Evolutionary conservation across 2,329 filamentous ascomycete species (phyloP).

Genomic region (Chaetomium strumarium): DNA sequence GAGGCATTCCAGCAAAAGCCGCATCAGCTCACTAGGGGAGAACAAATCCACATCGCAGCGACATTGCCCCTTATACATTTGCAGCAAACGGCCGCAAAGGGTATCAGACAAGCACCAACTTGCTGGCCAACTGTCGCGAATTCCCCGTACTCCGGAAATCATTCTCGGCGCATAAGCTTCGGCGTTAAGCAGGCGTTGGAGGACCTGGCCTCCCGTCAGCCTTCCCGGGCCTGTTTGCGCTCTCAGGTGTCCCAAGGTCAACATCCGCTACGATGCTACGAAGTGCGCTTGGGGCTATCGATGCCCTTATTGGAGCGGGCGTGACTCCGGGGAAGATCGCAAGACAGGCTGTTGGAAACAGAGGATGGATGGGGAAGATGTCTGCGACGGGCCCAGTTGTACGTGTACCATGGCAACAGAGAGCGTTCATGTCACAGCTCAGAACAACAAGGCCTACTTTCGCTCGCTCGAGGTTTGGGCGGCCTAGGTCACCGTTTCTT

Average conservation of each 20-base stretch:
- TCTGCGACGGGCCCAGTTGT: background rate
- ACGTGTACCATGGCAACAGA: slow-evolving; percentile 14
- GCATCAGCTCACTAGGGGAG: slow-evolving; percentile 13
- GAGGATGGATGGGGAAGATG: slow-evolving; percentile 6
- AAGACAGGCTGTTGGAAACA: slow-evolving; percentile 2
- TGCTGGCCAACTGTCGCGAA: no score
- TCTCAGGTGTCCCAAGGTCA: background rate
- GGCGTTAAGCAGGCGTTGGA: no score
- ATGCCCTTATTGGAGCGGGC: slow-evolving; percentile 14
- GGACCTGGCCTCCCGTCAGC: background rate
- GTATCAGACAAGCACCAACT: no score
- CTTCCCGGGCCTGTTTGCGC: background rate
- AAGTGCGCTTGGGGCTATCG: slow-evolving; percentile 17
- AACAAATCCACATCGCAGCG: background rate
- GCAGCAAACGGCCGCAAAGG: no score
- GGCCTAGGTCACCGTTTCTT: slow-evolving; percentile 8
- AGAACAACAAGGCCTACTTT: slow-evolving; percentile 7
- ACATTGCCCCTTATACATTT: no score
- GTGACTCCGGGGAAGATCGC: slow-evolving; percentile 2
- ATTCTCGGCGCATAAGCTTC: no score
- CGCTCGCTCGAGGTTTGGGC: slow-evolving; percentile 3
- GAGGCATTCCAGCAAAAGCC: background rate
- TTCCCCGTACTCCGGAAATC: no score
- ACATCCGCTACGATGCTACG: slow-evolving; percentile 18
- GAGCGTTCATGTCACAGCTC: slow-evolving; percentile 18